Base-by-base conservation (phyloP, 768 basidiomycete species). In the Hericium erinaceus region DNA sequence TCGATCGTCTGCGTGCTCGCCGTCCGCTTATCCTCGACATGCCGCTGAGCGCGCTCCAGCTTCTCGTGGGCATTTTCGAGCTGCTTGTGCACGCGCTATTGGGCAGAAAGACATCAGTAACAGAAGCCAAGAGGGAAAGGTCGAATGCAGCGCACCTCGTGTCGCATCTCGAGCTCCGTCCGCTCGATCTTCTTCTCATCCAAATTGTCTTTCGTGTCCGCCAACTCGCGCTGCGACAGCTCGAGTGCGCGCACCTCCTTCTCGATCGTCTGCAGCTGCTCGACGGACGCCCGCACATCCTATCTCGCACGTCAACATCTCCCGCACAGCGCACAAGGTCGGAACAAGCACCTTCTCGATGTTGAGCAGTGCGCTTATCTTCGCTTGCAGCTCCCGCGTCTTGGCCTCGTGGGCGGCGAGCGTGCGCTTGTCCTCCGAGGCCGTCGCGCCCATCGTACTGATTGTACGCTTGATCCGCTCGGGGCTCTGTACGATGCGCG, bases 401-500 rank as follows among this genome's bases (percentile, higher is more conserved):
- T 92, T 93, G 12, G 77, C 75, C 64, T 93, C 88, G 61, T 85
- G 81, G 60, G 78, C 69, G 1, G 78, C 74, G 18, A 89, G 76
- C 1, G 76, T 76, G 59, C 76, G 81, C 66, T 89, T 89, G 62
- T 95, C 91, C 55, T 87, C 85, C 16, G 79, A 68, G 1, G 83
- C 82, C 0, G 80, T 83, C 6, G 73, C 67, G 2, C 80, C 78
- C 87, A 95, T 92, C n/a, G 81, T 75, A 11, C 78, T 71, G 64
- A 95, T 95, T 46, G 83, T 88, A 53, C 85, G 82, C 67, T 86
- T 89, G 63, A 95, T 87, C 48, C 93, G 80, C 50, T 95, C 94
- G 0, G 94, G 94, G 0, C 91, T 93, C 68, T 93, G 90, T 3
- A 97, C 92, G 60, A 97, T 87, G 26, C 92, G 83, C 28, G 82